phyloP scores from a whole-genome alignment of 495 filamentous ascomycete genomes.

The Neurospora cerealis region DNA sequence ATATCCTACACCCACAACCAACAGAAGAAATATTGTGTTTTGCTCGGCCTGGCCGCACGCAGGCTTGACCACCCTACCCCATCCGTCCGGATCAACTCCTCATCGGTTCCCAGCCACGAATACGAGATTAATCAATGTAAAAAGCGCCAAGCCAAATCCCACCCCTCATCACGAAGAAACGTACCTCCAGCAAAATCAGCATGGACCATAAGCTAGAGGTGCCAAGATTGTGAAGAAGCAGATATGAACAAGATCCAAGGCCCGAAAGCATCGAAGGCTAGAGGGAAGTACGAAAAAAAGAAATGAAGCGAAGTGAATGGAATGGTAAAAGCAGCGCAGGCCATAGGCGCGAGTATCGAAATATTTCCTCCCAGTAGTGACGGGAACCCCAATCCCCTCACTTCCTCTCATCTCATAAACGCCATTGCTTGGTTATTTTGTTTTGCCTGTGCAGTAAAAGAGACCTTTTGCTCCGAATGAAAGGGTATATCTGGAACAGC shows the following conservation, averaged over 20 bases:
- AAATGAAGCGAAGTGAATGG: neutral
- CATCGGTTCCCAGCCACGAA: neutral
- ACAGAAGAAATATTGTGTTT: neutral
- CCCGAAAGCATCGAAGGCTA: conserved; percentile 21
- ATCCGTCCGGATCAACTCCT: neutral
- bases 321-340: conserved; percentile 8
- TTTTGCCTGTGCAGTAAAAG: neutral
- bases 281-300: conserved; percentile 10
- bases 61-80: neutral
- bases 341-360: neutral
- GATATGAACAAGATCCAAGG: conserved; percentile 9
- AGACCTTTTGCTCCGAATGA: neutral
- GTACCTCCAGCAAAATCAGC: conserved; percentile 21
- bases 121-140: neutral
- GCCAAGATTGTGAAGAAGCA: neutral
- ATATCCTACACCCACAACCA: neutral
- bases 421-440: neutral
- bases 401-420: conserved; percentile 1
- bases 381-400: neutral
- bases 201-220: neutral
- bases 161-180: neutral
- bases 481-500: neutral
- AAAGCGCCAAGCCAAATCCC: neutral
- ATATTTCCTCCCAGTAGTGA: neutral
- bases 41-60: neutral